Percentiles rank a stretch among this genome's conserved stretches.
phyloP scores from a whole-genome alignment of 768 basidiomycete species.

The Tylopilus sp. region DNA sequence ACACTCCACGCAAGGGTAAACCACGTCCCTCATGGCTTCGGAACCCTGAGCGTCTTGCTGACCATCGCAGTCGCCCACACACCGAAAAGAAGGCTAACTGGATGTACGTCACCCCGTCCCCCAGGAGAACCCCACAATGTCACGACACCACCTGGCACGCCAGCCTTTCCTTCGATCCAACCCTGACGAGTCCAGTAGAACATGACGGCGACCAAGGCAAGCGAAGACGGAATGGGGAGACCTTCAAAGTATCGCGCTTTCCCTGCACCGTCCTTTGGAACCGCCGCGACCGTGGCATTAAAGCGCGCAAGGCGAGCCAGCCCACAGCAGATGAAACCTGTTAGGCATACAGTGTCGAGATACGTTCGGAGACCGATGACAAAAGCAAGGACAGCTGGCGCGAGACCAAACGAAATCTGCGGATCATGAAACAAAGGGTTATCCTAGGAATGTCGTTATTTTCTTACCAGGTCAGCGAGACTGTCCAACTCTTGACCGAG shows the following conservation, averaged over 20 bases:
- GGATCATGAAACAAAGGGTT: slow-evolving; percentile 4
- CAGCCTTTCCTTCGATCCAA: slow-evolving; percentile 77
- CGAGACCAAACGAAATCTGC: slow-evolving; percentile 97
- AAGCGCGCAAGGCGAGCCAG: slow-evolving; percentile 96
- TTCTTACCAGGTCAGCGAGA: slow-evolving; percentile 82
- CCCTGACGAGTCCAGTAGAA: slow-evolving; percentile 81
- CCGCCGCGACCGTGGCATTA: slow-evolving; percentile 94
- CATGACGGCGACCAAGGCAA: slow-evolving; percentile 74
- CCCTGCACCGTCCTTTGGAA: slow-evolving; percentile 83
- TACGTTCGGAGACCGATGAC: slow-evolving; percentile 87
- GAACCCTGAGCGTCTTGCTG: slow-evolving; percentile 90
- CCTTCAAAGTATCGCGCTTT: slow-evolving; percentile 97
- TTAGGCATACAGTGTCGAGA: slow-evolving; percentile 83
- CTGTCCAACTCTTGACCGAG: slow-evolving; percentile 97
- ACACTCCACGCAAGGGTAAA: neutral
- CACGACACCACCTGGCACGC: slow-evolving; percentile 71
- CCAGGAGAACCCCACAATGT: slow-evolving; percentile 70
- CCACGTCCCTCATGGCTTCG: slow-evolving; percentile 52
- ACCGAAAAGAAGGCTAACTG: slow-evolving; percentile 71
- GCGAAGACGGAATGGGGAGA: slow-evolving; percentile 90
- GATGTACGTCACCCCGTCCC: slow-evolving; percentile 82
- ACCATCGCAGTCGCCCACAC: slow-evolving; percentile 96
- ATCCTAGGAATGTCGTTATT: neutral
- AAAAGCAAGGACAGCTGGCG: slow-evolving; percentile 91
- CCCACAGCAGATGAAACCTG: slow-evolving; percentile 93